A percentile compares a stretch with the other conserved stretches of the same genome.
phyloP scores from a whole-genome alignment of 192 early-diverging fungal species.

The Mycoemilia scoparia region DNA sequence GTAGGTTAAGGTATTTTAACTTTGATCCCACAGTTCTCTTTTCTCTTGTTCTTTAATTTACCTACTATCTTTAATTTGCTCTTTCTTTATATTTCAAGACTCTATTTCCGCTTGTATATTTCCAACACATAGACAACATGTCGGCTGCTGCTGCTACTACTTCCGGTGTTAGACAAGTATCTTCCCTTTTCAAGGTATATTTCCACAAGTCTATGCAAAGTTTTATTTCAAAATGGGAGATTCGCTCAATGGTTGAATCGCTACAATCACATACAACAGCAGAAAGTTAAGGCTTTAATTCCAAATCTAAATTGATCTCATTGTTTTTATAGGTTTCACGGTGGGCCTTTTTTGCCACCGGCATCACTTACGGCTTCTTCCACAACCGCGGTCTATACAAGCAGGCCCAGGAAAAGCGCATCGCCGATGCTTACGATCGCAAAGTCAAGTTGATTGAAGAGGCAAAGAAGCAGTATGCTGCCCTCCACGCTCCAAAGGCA shows the following conservation, averaged over 20 bases:
- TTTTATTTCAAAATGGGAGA: background rate
- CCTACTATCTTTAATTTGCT: background rate
- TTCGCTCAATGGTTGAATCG: background rate
- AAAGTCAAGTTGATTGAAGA: slow-evolving; percentile 28
- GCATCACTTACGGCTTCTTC: slow-evolving; percentile 23
- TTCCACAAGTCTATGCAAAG: background rate
- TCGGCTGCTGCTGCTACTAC: slow-evolving; percentile 11
- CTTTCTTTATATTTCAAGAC: no score
- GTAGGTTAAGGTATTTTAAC: no score
- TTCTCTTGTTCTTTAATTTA: slow-evolving; percentile 1
- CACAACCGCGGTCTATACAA: slow-evolving; percentile 17
- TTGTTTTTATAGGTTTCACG: slow-evolving; percentile 20
- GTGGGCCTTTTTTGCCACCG: slow-evolving; percentile 21
- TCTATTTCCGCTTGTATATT: no score
- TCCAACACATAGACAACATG: slow-evolving; percentile 3
- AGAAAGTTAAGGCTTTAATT: background rate
- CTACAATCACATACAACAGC: background rate
- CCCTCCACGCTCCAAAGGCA: no score
- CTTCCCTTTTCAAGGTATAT: slow-evolving; percentile 31
- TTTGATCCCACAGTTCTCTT: background rate
- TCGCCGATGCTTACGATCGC: slow-evolving; percentile 17
- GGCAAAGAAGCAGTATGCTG: slow-evolving; percentile 27
- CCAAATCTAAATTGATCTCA: background rate
- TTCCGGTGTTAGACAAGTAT: slow-evolving; percentile 30
- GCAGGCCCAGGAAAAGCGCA: slow-evolving; percentile 13